A percentile compares a stretch with the other conserved stretches of the same genome.
These are phyloP conservation scores for Ambrosia trifida DNA, from an alignment of 129 eudicot species.

Conservation along the genomic window DNA sequence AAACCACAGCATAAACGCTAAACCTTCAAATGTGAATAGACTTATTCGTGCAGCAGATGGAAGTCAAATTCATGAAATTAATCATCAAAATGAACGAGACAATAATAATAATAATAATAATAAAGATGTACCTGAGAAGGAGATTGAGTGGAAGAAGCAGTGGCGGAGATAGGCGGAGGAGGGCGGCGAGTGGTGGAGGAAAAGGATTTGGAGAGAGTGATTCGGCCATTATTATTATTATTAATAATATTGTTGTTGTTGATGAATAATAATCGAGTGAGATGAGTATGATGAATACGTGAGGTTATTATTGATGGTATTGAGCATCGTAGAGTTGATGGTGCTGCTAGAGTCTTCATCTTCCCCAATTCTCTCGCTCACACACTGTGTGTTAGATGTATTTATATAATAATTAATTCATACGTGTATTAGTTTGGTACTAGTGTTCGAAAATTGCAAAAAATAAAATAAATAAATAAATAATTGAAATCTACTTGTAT, in stretches of 20 bases:
- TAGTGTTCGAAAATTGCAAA: too few relatives aligned
- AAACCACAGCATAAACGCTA: too few relatives aligned
- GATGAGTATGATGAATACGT: constrained; percentile 11
- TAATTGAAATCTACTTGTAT: too few relatives aligned
- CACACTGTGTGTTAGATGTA: background rate
- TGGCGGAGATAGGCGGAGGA: constrained; percentile 42
- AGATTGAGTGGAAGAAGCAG: constrained; percentile 50
- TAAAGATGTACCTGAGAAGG: constrained; percentile 36
- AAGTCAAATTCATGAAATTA: too few relatives aligned
- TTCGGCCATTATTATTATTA: constrained; percentile 19
- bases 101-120: background rate
- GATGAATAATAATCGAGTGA: constrained; percentile 11
- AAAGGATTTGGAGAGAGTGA: constrained; percentile 27
- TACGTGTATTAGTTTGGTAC: too few relatives aligned
- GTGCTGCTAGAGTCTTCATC: constrained; percentile 36
- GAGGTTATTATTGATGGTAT: constrained; percentile 24
- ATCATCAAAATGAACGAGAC: too few relatives aligned
- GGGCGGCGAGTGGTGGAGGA: constrained; percentile 27
- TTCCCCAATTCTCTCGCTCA: constrained; percentile 26
- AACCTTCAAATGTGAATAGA: too few relatives aligned
- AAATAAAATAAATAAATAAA: too few relatives aligned
- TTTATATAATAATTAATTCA: too few relatives aligned
- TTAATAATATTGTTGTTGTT: background rate
- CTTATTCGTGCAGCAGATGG: too few relatives aligned
- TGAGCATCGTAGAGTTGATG: constrained; percentile 38